Conservation (phyloP, 2,329 filamentous ascomycete species). For the Pseudocercospora fijiensis region DNA sequence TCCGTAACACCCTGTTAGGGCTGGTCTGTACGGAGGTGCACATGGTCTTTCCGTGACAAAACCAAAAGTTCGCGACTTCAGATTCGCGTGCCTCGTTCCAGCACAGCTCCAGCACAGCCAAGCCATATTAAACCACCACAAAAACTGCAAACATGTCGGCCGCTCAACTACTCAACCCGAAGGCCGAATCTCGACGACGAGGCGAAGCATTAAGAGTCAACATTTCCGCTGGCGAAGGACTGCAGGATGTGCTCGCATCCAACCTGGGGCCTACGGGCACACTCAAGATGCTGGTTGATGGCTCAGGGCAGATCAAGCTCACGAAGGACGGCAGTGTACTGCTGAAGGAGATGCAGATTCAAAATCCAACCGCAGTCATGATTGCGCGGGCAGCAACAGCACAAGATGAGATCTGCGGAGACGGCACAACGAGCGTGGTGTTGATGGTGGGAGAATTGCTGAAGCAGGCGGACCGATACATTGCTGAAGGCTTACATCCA, state of each 20-base stretch:
- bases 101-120: background rate
- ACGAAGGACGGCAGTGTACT: slow-evolving; percentile 97
- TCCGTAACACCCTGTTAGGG: too few species aligned
- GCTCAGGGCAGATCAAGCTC: slow-evolving; percentile 80
- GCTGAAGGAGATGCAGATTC: slow-evolving; percentile 80
- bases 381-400: slow-evolving; percentile 83
- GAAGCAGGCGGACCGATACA: slow-evolving; percentile 96
- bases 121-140: slow-evolving; percentile 1
- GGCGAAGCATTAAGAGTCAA: slow-evolving; percentile 96
- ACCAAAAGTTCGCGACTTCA: background rate
- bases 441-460: slow-evolving; percentile 92
- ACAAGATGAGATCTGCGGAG: slow-evolving; percentile 96
- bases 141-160: slow-evolving; percentile 70
- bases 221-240: slow-evolving; percentile 90
- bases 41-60: background rate
- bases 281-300: slow-evolving; percentile 83
- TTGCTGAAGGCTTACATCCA: slow-evolving; percentile 93
- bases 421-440: slow-evolving; percentile 96
- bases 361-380: slow-evolving; percentile 92
- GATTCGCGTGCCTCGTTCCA: background rate
- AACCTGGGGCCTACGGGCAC: slow-evolving; percentile 93
- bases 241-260: slow-evolving; percentile 77
- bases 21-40: background rate
- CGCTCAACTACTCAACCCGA: slow-evolving; percentile 96
- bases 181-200: slow-evolving; percentile 95